A percentile compares a stretch with the other conserved stretches of the same genome.
Conservation (phyloP, 495 filamentous ascomycete genomes). For the Astrocystis sublimbata region DNA sequence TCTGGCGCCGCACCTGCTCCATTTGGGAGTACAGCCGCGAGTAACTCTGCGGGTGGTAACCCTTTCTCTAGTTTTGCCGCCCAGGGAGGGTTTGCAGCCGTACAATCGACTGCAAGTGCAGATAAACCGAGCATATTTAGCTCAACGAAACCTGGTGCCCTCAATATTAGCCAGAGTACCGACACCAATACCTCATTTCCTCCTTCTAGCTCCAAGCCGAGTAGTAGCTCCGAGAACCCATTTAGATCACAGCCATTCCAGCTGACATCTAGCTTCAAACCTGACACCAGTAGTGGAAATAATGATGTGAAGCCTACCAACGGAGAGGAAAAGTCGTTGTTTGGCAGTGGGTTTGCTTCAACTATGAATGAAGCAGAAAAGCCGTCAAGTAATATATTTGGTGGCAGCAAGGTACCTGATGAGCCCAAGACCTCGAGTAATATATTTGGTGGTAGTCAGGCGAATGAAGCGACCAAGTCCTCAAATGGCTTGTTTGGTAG, state of each 20-base stretch:
- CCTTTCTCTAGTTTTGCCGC: slow-evolving; percentile 63
- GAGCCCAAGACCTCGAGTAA: too few species aligned
- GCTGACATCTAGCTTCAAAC: slow-evolving; percentile 78
- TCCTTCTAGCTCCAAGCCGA: slow-evolving; percentile 45
- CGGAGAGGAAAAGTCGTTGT: slow-evolving; percentile 46
- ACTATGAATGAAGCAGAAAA: slow-evolving; percentile 50
- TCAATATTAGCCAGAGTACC: slow-evolving; percentile 44
- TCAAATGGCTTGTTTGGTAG: slow-evolving; percentile 20
- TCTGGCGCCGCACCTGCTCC: slow-evolving; percentile 15
- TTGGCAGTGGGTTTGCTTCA: slow-evolving; percentile 58
- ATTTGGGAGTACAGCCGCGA: slow-evolving; percentile 33
- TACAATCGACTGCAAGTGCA: slow-evolving; percentile 32
- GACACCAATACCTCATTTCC: slow-evolving; percentile 42
- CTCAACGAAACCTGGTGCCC: slow-evolving; percentile 39
- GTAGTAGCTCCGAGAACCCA: slow-evolving; percentile 34
- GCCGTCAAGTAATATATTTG: slow-evolving; percentile 24
- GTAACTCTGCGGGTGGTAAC: slow-evolving; percentile 32
- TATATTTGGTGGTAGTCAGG: too few species aligned
- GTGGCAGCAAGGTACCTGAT: too few species aligned
- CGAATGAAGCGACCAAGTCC: slow-evolving; percentile 45
- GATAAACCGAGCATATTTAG: slow-evolving; percentile 53
- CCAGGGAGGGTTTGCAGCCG: slow-evolving; percentile 57
- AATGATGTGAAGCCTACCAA: slow-evolving; percentile 51
- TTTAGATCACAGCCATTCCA: slow-evolving; percentile 69
- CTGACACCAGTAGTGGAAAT: slow-evolving; percentile 64